Conservation (phyloP, 306 rosid species). For the Boehmeria nivea region DNA sequence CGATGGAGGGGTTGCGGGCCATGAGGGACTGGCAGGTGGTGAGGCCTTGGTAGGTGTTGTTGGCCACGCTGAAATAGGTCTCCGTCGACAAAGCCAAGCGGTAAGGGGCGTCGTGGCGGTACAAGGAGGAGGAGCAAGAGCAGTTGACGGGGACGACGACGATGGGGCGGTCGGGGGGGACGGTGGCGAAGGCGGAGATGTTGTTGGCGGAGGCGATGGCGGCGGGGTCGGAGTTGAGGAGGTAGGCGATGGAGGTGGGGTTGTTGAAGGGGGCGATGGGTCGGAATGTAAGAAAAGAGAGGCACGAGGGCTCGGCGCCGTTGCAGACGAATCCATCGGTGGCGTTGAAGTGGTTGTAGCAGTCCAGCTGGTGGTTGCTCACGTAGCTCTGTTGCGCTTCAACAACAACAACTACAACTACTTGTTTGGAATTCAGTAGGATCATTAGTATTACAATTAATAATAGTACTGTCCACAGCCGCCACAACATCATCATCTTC, state of each 20-base stretch:
- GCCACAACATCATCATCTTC: too few species aligned
- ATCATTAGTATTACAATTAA: too few species aligned
- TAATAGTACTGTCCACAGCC: too few species aligned
- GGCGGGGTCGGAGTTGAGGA: too few species aligned
- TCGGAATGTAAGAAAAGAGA: conserved; percentile 59
- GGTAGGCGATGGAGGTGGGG: conserved; percentile 32
- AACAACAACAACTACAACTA: neutral
- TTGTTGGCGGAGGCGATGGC: too few species aligned
- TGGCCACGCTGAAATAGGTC: conserved; percentile 49
- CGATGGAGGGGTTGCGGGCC: conserved; percentile 31
- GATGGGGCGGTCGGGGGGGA: conserved; percentile 25
- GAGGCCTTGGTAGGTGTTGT: conserved; percentile 55
- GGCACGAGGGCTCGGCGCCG: conserved; percentile 31
- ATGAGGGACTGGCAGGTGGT: conserved; percentile 61
- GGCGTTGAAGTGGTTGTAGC: conserved; percentile 17
- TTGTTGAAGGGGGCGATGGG: conserved; percentile 35
- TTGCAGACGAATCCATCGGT: conserved; percentile 50
- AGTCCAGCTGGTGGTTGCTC: conserved; percentile 52
- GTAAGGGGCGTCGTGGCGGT: conserved; percentile 49
- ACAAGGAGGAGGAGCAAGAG: conserved; percentile 39
- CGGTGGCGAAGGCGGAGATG: conserved; percentile 19
- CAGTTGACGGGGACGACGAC: conserved; percentile 49
- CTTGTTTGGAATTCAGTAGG: too few species aligned
- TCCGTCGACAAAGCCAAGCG: conserved; percentile 4
- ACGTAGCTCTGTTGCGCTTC: conserved; percentile 48